These are phyloP conservation scores for Phyllosticta capitalensis DNA, from an alignment of 2,329 filamentous ascomycete genomes.

Conservation along the genomic window DNA sequence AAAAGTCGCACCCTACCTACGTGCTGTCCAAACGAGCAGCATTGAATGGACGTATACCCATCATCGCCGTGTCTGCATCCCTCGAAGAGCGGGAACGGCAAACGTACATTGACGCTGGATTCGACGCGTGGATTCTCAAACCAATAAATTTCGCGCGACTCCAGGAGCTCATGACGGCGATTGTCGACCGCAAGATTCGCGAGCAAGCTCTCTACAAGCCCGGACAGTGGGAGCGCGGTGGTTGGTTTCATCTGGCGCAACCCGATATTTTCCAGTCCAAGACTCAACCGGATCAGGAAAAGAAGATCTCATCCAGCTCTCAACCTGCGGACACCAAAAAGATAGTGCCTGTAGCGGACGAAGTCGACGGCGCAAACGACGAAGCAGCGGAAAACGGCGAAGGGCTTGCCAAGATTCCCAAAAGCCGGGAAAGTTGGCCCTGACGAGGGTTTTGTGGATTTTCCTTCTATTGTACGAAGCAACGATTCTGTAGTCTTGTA, in stretches of 20 bases:
- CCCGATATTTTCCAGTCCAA: constrained; percentile 28
- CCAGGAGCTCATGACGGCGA: constrained; percentile 58
- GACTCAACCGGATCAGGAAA: constrained; percentile 23
- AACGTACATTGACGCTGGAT: constrained; percentile 66
- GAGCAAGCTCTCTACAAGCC: constrained; percentile 56
- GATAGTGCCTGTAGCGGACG: not conserved
- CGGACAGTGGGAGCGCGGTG: constrained; percentile 75
- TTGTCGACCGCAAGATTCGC: constrained; percentile 51
- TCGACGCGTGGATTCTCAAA: constrained; percentile 87
- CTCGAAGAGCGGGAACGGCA: constrained; percentile 60
- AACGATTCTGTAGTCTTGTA: not conserved
- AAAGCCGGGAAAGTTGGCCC: not conserved
- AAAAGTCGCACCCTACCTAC: constrained; percentile 44
- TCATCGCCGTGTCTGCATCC: constrained; percentile 82
- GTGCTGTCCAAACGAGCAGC: constrained; percentile 50
- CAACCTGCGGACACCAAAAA: not conserved
- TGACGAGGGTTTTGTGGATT: not conserved
- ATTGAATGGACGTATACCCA: constrained; percentile 59
- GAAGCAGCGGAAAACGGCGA: not conserved
- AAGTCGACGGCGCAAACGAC: not conserved
- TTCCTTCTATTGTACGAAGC: not conserved
- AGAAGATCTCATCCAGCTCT: not conserved
- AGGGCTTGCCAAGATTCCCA: not conserved
- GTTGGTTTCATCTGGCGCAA: constrained; percentile 58
- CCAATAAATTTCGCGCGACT: constrained; percentile 75